Base-by-base conservation (phyloP, 306 rosid genomes). In the Comarum palustre region DNA sequence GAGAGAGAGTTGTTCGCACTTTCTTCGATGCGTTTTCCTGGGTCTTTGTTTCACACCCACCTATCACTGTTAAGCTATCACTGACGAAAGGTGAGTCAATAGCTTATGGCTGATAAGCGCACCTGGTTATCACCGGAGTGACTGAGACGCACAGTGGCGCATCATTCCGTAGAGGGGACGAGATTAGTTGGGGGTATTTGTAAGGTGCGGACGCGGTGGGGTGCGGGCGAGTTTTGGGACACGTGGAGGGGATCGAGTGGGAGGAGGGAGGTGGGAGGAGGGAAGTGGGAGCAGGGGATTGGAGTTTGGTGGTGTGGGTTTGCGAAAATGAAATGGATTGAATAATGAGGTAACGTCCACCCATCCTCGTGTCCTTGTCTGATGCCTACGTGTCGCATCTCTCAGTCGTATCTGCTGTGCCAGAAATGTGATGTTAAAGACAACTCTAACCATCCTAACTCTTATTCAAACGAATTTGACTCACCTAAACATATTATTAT, bases 51-150 rank as follows among this genome's bases (percentile, higher is more conserved):
- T 24, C 31, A 29, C 65, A 74, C 72, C 42, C 52, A 47, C 77
- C 3, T 32, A 46, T 63, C 64, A 63, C 51, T 74, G 71, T 63
- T n/a, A 50, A 6, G 15, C 41, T 68, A 68, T 68, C 16, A 27
- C 16, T 68, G 22, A 59, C 39, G 29, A 52, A 2, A 20, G 4
- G 5, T 0, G 2, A 20, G 24, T 9, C 16, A 3, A 22, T 24
- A n/a, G 13, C 2, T 11, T 9, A 34, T 32, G 2, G 2, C 0
- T 27, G 51, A 72, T 58, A 72, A 3, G 67, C 0, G 0, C 0
- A 0, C 0, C 0, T 0, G 1, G 20, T 5, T 47, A 63, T 50
- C 77, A 3, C 25, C 39, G 5, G 32, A 70, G 50, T 38, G 51
- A 20, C 60, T 61, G 77, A 22, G 17, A 22, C 12, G 78, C 29